These are phyloP conservation scores for Glycine tomentella DNA, from an alignment of 306 rosid species.

Conservation along the genomic window DNA sequence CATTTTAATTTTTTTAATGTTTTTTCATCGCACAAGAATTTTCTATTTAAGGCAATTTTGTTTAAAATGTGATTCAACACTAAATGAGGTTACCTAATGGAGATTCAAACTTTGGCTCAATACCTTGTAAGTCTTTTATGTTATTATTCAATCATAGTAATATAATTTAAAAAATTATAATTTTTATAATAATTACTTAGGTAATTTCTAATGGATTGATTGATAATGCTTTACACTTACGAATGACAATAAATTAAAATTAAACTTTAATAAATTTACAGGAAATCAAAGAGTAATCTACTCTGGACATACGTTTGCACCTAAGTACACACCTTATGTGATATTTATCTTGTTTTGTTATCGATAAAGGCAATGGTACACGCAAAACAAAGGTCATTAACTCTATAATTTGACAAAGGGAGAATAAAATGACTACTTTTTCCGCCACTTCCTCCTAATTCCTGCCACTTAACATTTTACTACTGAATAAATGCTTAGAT, in stretches of 20 bases:
- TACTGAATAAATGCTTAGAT: not conserved
- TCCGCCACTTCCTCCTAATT: not conserved
- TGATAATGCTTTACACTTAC: too few species aligned
- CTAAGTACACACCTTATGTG: not conserved
- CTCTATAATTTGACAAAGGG: not conserved
- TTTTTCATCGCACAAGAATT: too few species aligned
- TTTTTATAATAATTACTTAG: not conserved
- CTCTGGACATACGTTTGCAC: not conserved
- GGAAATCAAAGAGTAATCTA: not conserved
- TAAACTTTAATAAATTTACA: not conserved
- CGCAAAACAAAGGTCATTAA: not conserved
- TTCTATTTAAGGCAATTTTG: too few species aligned
- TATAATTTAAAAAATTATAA: too few species aligned
- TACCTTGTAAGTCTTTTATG: too few species aligned
- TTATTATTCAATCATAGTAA: too few species aligned
- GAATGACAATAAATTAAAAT: not conserved
- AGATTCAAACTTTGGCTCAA: too few species aligned
- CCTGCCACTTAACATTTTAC: slow-evolving; percentile 3
- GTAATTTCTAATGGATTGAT: not conserved
- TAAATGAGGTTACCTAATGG: too few species aligned
- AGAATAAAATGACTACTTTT: not conserved
- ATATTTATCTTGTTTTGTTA: not conserved
- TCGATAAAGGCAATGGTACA: not conserved
- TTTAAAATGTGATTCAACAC: too few species aligned
- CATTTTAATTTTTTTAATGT: too few species aligned